Evolutionary conservation across 768 basidiomycete genomes (phyloP).

Genomic region (Boletus insuetus): DNA sequence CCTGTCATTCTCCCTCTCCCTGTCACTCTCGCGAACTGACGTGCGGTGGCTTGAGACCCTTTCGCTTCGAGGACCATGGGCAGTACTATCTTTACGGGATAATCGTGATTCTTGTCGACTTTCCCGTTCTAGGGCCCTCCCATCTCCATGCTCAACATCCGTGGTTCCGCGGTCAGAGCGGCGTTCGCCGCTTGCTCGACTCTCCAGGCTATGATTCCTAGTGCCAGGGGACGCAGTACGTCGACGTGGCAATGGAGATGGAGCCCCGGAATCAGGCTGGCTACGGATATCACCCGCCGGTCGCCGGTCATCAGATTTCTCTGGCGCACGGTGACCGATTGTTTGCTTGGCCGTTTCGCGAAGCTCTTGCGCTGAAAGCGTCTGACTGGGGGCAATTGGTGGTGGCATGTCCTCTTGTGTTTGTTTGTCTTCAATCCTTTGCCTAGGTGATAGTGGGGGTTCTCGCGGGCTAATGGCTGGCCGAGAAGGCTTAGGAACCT

Average conservation of each 20-base stretch:
- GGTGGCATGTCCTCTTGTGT: conserved; percentile 64
- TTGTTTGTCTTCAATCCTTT: conserved; percentile 40
- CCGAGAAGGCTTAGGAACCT: conserved; percentile 20
- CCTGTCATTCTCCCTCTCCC: conserved; percentile 45
- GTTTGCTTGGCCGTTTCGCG: conserved; percentile 77
- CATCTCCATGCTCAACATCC: conserved; percentile 47
- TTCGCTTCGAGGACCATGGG: conserved; percentile 54
- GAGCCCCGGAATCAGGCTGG: conserved; percentile 50
- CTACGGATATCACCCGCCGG: conserved; percentile 38
- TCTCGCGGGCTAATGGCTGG: conserved; percentile 30
- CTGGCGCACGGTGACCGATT: conserved; percentile 40
- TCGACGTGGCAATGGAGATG: conserved; percentile 52
- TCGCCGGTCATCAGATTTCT: conserved; percentile 40
- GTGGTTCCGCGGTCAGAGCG: conserved; percentile 49
- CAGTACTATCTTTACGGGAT: conserved; percentile 44
- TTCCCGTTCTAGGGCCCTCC: conserved; percentile 54
- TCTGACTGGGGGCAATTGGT: conserved; percentile 75
- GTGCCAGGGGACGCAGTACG: conserved; percentile 68
- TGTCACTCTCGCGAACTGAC: conserved; percentile 30
- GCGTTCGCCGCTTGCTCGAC: conserved; percentile 68
- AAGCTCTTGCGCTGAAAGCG: conserved; percentile 72
- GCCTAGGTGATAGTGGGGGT: conserved; percentile 39
- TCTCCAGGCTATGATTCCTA: conserved; percentile 67
- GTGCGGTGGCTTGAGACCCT: conserved; percentile 42
- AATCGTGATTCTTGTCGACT: conserved; percentile 42